A percentile compares a stretch with the other conserved stretches of the same genome.
Evolutionary conservation across 441 rosid species (phyloP).

Genomic region (Gossypium trilobum): DNA sequence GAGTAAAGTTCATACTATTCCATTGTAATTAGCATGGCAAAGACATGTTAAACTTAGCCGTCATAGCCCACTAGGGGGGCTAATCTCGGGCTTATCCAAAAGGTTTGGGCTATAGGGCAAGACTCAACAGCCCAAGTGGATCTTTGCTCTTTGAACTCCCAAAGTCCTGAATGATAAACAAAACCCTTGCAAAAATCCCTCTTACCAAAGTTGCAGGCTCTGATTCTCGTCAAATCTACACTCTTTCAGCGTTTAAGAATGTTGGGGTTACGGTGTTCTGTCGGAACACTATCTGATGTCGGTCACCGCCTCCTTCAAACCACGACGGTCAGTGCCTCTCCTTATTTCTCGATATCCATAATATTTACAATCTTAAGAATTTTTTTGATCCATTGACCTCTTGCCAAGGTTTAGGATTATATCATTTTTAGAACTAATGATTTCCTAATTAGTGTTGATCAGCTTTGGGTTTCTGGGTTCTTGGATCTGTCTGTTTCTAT

Average conservation of each 20-base stretch:
- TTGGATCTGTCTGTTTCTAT: background rate
- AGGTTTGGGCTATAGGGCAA: background rate
- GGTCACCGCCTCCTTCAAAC: conserved; percentile 3
- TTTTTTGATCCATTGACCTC: background rate
- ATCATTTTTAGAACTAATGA: background rate
- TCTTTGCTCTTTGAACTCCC: background rate
- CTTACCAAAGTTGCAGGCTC: background rate
- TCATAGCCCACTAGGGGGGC: too few species aligned
- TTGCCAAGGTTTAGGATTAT: background rate
- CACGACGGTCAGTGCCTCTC: background rate
- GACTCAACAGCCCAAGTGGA: background rate
- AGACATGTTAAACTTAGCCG: too few species aligned
- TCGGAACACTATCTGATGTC: conserved; percentile 1
- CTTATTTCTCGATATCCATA: background rate
- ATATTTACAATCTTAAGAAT: background rate
- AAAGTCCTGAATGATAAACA: too few species aligned
- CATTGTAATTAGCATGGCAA: too few species aligned
- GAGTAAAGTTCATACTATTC: too few species aligned
- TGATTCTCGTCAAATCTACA: background rate
- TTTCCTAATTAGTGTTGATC: background rate
- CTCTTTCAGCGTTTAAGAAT: background rate
- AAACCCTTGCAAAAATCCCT: background rate
- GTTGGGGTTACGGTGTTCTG: conserved; percentile 12
- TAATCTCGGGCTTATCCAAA: too few species aligned
- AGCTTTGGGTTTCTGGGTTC: background rate